A percentile compares a stretch with the other conserved stretches of the same genome.
Evolutionary conservation across 2,329 filamentous ascomycete species (phyloP).

Genomic region (Dactylellina haptotyla): DNA sequence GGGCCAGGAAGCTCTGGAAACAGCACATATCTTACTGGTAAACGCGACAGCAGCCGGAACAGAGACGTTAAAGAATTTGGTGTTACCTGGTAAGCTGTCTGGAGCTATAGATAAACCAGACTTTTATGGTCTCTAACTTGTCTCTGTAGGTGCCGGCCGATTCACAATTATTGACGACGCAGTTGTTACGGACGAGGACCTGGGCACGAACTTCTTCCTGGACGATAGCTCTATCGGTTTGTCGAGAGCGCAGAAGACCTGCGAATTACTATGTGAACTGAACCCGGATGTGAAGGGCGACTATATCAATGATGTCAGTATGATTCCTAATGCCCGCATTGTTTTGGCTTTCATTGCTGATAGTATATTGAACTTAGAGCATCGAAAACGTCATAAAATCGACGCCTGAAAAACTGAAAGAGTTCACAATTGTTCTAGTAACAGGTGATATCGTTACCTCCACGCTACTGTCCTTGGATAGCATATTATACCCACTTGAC

Average conservation of each 20-base stretch:
- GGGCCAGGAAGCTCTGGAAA: slow-evolving; percentile 88
- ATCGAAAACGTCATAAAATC: slow-evolving; percentile 34
- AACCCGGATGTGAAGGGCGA: slow-evolving; percentile 90
- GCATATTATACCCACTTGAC: slow-evolving; percentile 58
- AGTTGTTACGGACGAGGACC: slow-evolving; percentile 79
- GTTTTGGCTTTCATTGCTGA: slow-evolving; percentile 13
- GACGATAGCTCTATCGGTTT: slow-evolving; percentile 80
- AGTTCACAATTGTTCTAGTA: slow-evolving; percentile 36
- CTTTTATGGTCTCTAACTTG: neutral
- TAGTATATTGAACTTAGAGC: slow-evolving; percentile 6
- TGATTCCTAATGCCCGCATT: neutral
- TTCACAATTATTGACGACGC: slow-evolving; percentile 90
- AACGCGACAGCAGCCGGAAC: slow-evolving; percentile 89
- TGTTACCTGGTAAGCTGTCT: slow-evolving; percentile 75
- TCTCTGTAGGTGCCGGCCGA: slow-evolving; percentile 75
- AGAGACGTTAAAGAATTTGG: slow-evolving; percentile 96
- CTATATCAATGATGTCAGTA: slow-evolving; percentile 70
- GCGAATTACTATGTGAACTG: slow-evolving; percentile 81
- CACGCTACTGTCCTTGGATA: slow-evolving; percentile 54
- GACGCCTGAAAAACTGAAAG: slow-evolving; percentile 36
- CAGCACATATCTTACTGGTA: slow-evolving; percentile 87
- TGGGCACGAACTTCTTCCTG: slow-evolving; percentile 97
- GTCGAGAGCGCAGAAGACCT: slow-evolving; percentile 79
- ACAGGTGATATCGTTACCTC: slow-evolving; percentile 52
- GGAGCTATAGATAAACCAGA: neutral